Evolutionary conservation across 768 basidiomycete genomes (phyloP).

Genomic region (Tricholoma furcatifolium): DNA sequence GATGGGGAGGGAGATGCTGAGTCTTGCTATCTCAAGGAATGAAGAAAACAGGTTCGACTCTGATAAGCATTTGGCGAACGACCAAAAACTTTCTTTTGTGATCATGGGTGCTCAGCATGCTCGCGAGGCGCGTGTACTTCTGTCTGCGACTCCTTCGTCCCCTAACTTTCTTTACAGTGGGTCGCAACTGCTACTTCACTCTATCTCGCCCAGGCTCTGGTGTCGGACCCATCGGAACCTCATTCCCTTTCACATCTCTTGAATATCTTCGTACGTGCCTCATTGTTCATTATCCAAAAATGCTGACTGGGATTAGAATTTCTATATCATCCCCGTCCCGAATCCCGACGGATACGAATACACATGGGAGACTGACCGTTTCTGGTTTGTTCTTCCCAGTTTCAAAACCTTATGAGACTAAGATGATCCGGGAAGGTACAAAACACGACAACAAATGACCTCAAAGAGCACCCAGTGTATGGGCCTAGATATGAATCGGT

Average conservation of each 20-base stretch:
- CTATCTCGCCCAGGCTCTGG: slow-evolving; percentile 71
- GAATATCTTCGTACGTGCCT: slow-evolving; percentile 45
- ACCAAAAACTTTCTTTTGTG: slow-evolving; percentile 55
- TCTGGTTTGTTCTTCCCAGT: slow-evolving; percentile 42
- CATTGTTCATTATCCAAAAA: neutral
- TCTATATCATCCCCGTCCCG: slow-evolving; percentile 65
- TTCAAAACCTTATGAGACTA: neutral
- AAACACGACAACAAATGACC: slow-evolving; percentile 60
- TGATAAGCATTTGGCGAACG: slow-evolving; percentile 11
- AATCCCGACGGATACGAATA: slow-evolving; percentile 77
- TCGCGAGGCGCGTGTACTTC: slow-evolving; percentile 53
- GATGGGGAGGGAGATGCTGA: slow-evolving; percentile 59
- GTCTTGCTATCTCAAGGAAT: slow-evolving; percentile 44
- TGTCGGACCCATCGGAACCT: slow-evolving; percentile 45
- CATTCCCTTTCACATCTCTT: slow-evolving; percentile 50
- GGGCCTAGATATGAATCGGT: slow-evolving; percentile 82
- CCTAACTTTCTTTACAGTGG: slow-evolving; percentile 50
- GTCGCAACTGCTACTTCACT: slow-evolving; percentile 72
- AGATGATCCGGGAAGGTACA: slow-evolving; percentile 46
- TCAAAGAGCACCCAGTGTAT: slow-evolving; percentile 46
- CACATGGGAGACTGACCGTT: slow-evolving; percentile 68
- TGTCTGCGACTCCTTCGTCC: slow-evolving; percentile 3
- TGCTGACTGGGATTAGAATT: slow-evolving; percentile 38
- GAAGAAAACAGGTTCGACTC: neutral
- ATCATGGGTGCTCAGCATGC: slow-evolving; percentile 75